These are phyloP conservation scores for Plantago coronopus DNA, from an alignment of 305 asterid species.

Conservation along the genomic window DNA sequence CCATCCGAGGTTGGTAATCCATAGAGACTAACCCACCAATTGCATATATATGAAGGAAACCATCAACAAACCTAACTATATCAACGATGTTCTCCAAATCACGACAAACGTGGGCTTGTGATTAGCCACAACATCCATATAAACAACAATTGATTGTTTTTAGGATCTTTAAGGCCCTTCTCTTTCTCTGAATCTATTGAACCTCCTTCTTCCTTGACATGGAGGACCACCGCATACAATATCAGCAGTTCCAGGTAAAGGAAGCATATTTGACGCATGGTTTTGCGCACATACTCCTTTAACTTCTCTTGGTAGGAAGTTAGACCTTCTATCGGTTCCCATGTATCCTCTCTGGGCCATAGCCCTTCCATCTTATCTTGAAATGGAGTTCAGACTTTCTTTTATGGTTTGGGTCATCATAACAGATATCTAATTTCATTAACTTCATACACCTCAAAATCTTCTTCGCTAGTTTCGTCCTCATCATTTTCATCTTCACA, in stretches of 20 bases:
- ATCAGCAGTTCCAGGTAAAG: conserved; percentile 1
- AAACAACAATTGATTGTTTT: conserved; percentile 49
- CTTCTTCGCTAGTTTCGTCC: conserved; percentile 20
- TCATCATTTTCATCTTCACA: conserved; percentile 1
- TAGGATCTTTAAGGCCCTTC: conserved; percentile 4
- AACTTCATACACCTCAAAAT: conserved; percentile 62
- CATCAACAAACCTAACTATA: conserved; percentile 39
- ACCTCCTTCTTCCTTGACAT: background rate
- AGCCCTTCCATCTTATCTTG: conserved; percentile 88
- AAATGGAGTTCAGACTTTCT: conserved; percentile 57
- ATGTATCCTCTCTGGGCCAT: conserved; percentile 69
- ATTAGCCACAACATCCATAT: conserved; percentile 45
- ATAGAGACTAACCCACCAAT: conserved; percentile 44
- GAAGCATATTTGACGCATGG: background rate
- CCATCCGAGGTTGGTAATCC: conserved; percentile 54
- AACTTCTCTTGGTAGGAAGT: background rate
- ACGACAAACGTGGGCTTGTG: conserved; percentile 45
- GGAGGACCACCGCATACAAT: background rate
- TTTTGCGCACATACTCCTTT: background rate
- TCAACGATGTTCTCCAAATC: conserved; percentile 72
- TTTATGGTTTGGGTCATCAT: conserved; percentile 50
- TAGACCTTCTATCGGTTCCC: conserved; percentile 76
- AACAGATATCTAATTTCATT: conserved; percentile 59
- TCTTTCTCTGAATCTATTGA: background rate
- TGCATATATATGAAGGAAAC: conserved; percentile 44